These are phyloP conservation scores for Boletus bicolor DNA, from an alignment of 768 basidiomycete species.

Conservation along the genomic window DNA sequence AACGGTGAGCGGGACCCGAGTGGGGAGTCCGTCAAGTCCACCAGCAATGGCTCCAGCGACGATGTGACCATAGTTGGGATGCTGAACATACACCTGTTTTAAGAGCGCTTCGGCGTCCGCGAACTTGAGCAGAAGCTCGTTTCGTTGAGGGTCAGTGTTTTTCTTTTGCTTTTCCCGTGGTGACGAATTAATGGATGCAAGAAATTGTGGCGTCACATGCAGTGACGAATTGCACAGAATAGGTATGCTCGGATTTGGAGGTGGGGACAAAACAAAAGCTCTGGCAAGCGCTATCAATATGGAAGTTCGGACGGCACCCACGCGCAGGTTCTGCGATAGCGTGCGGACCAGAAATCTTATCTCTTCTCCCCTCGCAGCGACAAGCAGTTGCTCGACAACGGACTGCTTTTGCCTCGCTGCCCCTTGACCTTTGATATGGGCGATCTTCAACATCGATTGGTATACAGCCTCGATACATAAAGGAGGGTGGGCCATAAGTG, in stretches of 20 bases:
- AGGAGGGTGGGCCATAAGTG: conserved; percentile 68
- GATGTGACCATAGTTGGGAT: conserved; percentile 76
- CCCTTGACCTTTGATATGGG: conserved; percentile 68
- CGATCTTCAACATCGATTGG: conserved; percentile 61
- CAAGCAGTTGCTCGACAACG: conserved; percentile 76
- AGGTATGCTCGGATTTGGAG: conserved; percentile 24
- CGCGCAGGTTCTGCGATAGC: conserved; percentile 71
- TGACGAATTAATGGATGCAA: conserved; percentile 18
- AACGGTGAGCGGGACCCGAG: conserved; percentile 62
- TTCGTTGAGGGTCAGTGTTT: conserved; percentile 27
- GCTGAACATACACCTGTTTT: conserved; percentile 70
- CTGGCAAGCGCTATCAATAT: conserved; percentile 78
- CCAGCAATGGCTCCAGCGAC: conserved; percentile 53
- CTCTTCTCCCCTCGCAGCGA: conserved; percentile 85
- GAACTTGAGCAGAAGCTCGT: conserved; percentile 43
- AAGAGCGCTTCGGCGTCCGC: conserved; percentile 59
- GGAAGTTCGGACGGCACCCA: conserved; percentile 84
- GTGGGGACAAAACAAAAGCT: conserved; percentile 63
- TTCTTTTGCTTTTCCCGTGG: conserved; percentile 30
- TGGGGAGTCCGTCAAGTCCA: conserved; percentile 58
- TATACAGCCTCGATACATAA: conserved; percentile 66
- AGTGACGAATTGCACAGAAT: conserved; percentile 25
- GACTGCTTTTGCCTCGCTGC: conserved; percentile 73
- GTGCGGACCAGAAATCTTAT: conserved; percentile 78
- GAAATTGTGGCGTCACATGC: conserved; percentile 24